phyloP scores from a whole-genome alignment of 2,329 filamentous ascomycete genomes.

The Seiridium unicorne region DNA sequence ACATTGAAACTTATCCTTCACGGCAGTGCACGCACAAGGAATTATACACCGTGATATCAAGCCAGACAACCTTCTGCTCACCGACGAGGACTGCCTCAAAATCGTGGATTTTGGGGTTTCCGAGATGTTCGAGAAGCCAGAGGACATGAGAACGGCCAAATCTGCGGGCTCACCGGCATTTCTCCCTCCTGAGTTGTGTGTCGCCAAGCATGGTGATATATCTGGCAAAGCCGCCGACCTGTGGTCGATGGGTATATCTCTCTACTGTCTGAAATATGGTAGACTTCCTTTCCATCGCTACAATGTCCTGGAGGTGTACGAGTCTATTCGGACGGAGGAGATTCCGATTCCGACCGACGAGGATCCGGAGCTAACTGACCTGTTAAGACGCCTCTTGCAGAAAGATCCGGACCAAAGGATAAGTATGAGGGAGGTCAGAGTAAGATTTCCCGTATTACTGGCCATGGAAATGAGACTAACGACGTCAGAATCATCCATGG shows the following conservation, averaged over 20 bases:
- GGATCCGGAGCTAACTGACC: constrained; percentile 67
- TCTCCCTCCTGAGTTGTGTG: constrained; percentile 87
- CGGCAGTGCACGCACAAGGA: constrained; percentile 81
- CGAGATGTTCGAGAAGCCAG: constrained; percentile 89
- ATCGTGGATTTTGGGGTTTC: constrained; percentile 99
- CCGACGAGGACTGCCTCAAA: constrained; percentile 89
- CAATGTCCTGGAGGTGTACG: constrained; percentile 82
- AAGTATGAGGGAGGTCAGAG: constrained; percentile 76
- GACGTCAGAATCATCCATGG: constrained; percentile 79
- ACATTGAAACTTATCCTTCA: background rate
- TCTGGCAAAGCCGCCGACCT: constrained; percentile 90
- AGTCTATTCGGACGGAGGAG: constrained; percentile 76
- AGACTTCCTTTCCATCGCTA: constrained; percentile 80
- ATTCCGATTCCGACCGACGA: constrained; percentile 61
- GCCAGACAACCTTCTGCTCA: constrained; percentile 91
- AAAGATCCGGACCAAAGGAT: constrained; percentile 85
- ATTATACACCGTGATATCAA: constrained; percentile 98
- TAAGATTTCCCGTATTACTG: constrained; percentile 42
- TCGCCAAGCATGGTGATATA: constrained; percentile 80
- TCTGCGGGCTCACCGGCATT: constrained; percentile 95
- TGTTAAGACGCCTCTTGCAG: constrained; percentile 73
- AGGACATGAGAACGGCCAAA: constrained; percentile 88
- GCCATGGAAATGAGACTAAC: constrained; percentile 16
- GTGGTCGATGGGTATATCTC: constrained; percentile 96
- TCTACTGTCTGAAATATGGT: constrained; percentile 91